Evolutionary conservation across 495 filamentous ascomycete genomes (phyloP), one percentile per base, ranked within the genome.

Genomic region (Umbilicaria muhlenbergii): DNA sequence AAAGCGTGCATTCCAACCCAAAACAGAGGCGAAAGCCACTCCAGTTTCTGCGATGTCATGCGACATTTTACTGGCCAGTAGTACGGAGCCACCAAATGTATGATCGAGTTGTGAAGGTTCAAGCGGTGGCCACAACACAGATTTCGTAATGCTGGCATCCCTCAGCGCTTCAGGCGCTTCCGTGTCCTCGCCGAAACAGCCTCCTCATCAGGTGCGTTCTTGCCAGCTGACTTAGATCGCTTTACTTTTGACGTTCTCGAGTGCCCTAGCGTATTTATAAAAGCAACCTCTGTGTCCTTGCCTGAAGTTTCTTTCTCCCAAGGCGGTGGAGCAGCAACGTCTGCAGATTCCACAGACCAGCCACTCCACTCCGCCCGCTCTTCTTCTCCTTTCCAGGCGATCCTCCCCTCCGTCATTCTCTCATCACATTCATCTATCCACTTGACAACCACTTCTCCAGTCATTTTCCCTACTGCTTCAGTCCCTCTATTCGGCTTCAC

Each of bases 361-460:
- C 51, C 44, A 35, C 40, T 50, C 51, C 48, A 54, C 34, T 46
- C 33, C 32, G 42, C 32, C 11, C 28, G 43, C 24, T 34, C 36
- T 14, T 41, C 42, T 21, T 46, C 51, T 18, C 17, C 38, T 31
- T 49, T 37, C 42, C 48, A 54, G 15, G 7, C 5, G 11, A 54
- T 41, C 13, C 15, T 42, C 7, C 48, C 43, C 37, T 51, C 48
- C 11, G 16, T 48, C 14, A 17, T 15, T 11, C n/a, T 18, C 21
- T 38, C 36, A 19, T 51, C 48, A 16, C 15, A 24, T 5, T 39
- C 15, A n/a, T 45, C 34, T 0, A 54, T 35, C 60, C 60, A 65
- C 32, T 51, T 41, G 2, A 54, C 55, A 17, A 59, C 60, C 31
- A 62, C 16, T 13, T 45, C 50, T 13, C 61, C 62, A 6, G 47